Evolutionary conservation across 352 stramenopile species (phyloP), one percentile per base, ranked within the genome.

Genomic region (Phytophthora sojae): DNA sequence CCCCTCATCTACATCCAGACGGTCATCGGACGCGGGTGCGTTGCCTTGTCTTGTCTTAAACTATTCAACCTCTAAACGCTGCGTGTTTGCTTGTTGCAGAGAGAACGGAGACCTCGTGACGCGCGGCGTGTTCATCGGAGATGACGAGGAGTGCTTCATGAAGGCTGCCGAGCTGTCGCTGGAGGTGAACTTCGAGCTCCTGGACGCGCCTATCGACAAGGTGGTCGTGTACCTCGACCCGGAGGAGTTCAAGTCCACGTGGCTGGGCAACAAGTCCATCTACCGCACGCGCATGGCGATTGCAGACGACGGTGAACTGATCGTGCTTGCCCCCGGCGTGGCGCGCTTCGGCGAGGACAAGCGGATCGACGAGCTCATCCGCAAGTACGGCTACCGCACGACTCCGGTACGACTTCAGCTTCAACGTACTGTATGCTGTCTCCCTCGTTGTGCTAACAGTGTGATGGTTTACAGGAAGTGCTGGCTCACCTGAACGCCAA

Each of bases 271-370:
- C 84, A 99, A 99, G 76, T 93, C 93, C 35, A 99, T 99, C 68
- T 99, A 99, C 71, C 82, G 97, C 51, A 99, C 97, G 53, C 85
- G 97, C 47, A 99, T 99, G 97, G 95, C 94, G 19, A 99, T 99
- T 67, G 96, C 92, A 4, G 96, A 99, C 61, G 90, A 87, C 35
- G 97, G 97, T 0, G 93, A 99, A 57, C 78, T 99, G 0, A 87
- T 99, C 35, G 92, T 99, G 15, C 75, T 99, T 23, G 97, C 96
- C 14, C 97, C 97, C 1, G 97, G 92, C 17, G 94, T 99, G 3
- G 78, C 89, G 32, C 88, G 85, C 6, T 99, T 99, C 77, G 97
- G 97, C 19, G 97, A 99, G 64, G 89, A 99, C 65, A 80, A 85
- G 14, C 85, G 89, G 3, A 98, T 99, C 59, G 97, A 99, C 65